phyloP scores from a whole-genome alignment of 1,139 yeast genomes.

The Nakaseomyces sp. region DNA sequence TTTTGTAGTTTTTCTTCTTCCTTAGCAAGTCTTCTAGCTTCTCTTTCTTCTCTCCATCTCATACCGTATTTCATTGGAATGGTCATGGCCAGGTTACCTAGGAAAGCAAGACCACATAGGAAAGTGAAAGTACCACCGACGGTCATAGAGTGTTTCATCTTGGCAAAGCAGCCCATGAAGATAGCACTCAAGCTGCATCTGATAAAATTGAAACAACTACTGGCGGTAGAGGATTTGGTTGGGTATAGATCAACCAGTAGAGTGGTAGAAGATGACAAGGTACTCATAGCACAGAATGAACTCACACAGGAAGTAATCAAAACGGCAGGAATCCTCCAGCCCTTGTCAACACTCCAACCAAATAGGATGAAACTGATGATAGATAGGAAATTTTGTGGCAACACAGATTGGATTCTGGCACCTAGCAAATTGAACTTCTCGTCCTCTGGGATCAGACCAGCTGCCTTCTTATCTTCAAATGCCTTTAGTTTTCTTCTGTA shows the following conservation, averaged over 20 bases:
- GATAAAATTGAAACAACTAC: constrained; percentile 51
- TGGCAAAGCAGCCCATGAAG: constrained; percentile 52
- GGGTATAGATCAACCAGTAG: constrained; percentile 57
- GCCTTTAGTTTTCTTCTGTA: constrained; percentile 30
- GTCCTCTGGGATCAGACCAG: constrained; percentile 19
- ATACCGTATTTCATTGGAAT: constrained; percentile 30
- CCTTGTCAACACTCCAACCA: constrained; percentile 62
- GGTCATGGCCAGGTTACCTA: constrained; percentile 22
- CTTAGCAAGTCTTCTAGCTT: not conserved
- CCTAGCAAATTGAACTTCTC: constrained; percentile 38
- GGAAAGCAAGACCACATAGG: constrained; percentile 33
- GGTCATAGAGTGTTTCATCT: constrained; percentile 44
- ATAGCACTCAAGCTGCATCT: constrained; percentile 55
- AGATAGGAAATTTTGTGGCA: constrained; percentile 35
- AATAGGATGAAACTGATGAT: constrained; percentile 40
- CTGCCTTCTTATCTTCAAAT: constrained; percentile 22
- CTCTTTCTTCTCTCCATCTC: constrained; percentile 26
- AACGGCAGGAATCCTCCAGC: constrained; percentile 45
- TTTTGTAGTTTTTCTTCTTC: not conserved
- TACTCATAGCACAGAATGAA: constrained; percentile 46
- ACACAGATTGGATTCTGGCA: constrained; percentile 38
- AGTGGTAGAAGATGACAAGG: constrained; percentile 45
- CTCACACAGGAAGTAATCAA: constrained; percentile 47
- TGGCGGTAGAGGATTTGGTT: constrained; percentile 48
- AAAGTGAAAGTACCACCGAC: constrained; percentile 60